Percentiles rank a stretch among this genome's conserved stretches.
Evolutionary conservation across 75 land plant genomes (phyloP).

Genomic region (Selaginella moellendorffii): DNA sequence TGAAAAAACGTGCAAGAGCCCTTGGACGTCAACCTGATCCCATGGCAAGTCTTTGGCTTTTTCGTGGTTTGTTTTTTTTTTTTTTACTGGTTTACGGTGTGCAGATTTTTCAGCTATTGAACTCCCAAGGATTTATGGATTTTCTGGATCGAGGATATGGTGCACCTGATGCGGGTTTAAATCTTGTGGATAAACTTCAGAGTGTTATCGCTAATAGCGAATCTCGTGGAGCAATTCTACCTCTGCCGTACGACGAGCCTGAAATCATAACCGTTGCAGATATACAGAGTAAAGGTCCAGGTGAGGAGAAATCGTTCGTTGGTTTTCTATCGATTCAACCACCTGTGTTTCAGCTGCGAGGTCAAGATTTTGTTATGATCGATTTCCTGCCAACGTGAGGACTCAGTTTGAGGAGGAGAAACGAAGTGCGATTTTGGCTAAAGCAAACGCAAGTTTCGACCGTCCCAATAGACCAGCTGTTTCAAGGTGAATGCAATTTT

Average conservation of each 20-base stretch:
- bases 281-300: constrained; percentile 31
- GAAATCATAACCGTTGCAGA: constrained; percentile 72
- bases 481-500: constrained; percentile 11
- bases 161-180: constrained; percentile 41
- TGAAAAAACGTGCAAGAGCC: constrained; percentile 77
- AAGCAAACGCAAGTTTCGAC: constrained; percentile 37
- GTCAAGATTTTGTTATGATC: constrained; percentile 56
- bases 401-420: constrained; percentile 88
- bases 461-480: constrained; percentile 1
- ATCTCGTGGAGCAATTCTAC: constrained; percentile 42
- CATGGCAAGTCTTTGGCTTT: constrained; percentile 33
- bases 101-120: constrained; percentile 67
- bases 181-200: constrained; percentile 85
- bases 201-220: constrained; percentile 73
- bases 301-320: constrained; percentile 17
- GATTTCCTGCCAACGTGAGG: constrained; percentile 68
- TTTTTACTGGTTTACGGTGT: not conserved
- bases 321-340: too few relatives aligned
- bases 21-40: constrained; percentile 57
- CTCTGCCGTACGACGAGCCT: constrained; percentile 31
- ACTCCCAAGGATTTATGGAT: constrained; percentile 83
- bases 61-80: not conserved
- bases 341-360: constrained; percentile 38
- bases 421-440: constrained; percentile 55
- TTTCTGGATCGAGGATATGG: constrained; percentile 70